A percentile compares a stretch with the other conserved stretches of the same genome.
These are phyloP conservation scores for Aureobasidium leucospermi DNA, from an alignment of 2,329 filamentous ascomycete genomes.

Conservation along the genomic window DNA sequence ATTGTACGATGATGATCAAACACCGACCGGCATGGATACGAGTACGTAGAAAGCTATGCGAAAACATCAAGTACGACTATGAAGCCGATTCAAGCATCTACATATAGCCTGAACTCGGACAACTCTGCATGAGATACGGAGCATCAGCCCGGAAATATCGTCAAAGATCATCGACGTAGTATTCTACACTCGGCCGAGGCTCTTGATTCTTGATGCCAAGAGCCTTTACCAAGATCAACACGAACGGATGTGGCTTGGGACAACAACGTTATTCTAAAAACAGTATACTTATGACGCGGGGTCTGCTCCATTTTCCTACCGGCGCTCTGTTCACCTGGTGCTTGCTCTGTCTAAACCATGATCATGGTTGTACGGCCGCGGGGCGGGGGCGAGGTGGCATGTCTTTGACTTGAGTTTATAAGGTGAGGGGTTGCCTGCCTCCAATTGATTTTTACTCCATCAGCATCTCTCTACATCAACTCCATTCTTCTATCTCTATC, in stretches of 20 bases:
- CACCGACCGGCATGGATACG: background rate
- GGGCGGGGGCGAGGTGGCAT: background rate
- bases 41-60: constrained; percentile 1
- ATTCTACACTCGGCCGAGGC: background rate
- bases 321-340: background rate
- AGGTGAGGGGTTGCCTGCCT: background rate
- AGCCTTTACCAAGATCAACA: background rate
- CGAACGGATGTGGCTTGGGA: constrained; percentile 7
- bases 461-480: background rate
- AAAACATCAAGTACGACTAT: background rate
- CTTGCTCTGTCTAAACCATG: background rate
- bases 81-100: background rate
- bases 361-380: background rate
- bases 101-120: background rate
- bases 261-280: background rate
- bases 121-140: background rate
- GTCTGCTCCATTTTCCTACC: background rate
- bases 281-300: constrained; percentile 2
- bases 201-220: background rate
- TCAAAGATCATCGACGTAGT: background rate
- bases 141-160: background rate
- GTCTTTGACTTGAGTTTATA: background rate
- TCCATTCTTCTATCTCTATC: background rate
- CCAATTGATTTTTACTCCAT: background rate
- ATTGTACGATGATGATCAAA: constrained; percentile 19